A percentile compares a stretch with the other conserved stretches of the same genome.
phyloP scores from a whole-genome alignment of 1,139 yeast genomes.

The Hyphopichia buzzinii region DNA sequence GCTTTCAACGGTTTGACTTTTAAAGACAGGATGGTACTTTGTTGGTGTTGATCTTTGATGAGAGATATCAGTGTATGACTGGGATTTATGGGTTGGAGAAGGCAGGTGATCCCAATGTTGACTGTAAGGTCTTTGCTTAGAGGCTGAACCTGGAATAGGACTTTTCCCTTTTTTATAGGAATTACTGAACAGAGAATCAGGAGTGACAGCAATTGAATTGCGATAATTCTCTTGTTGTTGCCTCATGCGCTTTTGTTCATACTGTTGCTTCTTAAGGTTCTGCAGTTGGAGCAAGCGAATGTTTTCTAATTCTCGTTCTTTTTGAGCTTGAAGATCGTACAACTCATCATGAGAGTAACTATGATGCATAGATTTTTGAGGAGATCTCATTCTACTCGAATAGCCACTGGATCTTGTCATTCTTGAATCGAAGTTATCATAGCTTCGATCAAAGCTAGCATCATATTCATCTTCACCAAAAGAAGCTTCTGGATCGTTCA shows the following conservation, averaged over 20 bases:
- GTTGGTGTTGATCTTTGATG: constrained; percentile 2
- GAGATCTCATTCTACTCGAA: background rate
- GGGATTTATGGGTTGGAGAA: constrained; percentile 8
- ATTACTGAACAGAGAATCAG: constrained; percentile 9
- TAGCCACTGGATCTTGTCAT: background rate
- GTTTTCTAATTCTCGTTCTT: constrained; percentile 33
- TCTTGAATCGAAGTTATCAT: constrained; percentile 10
- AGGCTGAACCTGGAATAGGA: background rate
- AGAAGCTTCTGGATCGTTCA: constrained; percentile 20
- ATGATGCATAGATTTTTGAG: background rate
- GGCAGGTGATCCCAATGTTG: constrained; percentile 9
- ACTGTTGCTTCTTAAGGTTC: constrained; percentile 23
- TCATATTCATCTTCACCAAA: constrained; percentile 18
- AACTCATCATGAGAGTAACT: constrained; percentile 1
- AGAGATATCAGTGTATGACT: constrained; percentile 16
- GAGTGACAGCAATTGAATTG: constrained; percentile 12
- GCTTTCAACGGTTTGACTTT: constrained; percentile 27
- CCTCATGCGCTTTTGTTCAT: constrained; percentile 17
- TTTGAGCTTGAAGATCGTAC: constrained; percentile 9
- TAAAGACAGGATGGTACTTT: constrained; percentile 11
- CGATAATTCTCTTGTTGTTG: constrained; percentile 13
- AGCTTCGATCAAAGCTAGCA: constrained; percentile 20
- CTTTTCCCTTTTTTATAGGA: constrained; percentile 4
- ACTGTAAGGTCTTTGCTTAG: constrained; percentile 16
- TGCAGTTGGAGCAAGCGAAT: constrained; percentile 33